phyloP scores from a whole-genome alignment of 2,329 filamentous ascomycete genomes.

The Graphilbum fragrans region DNA sequence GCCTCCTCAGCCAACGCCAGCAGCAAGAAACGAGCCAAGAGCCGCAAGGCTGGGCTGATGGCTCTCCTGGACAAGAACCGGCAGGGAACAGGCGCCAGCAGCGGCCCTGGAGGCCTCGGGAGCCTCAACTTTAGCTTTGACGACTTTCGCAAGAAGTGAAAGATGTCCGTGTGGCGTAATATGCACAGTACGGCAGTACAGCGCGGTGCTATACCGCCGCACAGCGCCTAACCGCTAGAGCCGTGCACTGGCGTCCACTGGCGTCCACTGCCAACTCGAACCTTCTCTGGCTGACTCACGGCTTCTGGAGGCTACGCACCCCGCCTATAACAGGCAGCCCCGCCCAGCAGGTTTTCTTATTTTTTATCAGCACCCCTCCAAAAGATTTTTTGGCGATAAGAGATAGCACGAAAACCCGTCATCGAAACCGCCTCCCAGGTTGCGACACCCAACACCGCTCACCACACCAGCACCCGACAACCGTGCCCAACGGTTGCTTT shows the following conservation, averaged over 20 bases:
- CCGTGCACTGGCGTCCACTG: background rate
- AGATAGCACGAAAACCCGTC: too few species aligned
- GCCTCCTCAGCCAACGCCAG: constrained; percentile 37
- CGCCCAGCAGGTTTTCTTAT: too few species aligned
- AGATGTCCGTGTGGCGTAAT: too few species aligned
- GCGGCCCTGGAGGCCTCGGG: constrained; percentile 18
- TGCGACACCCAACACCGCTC: too few species aligned
- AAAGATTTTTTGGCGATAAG: constrained; percentile 5
- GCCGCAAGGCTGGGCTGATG: constrained; percentile 53
- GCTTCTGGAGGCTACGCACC: too few species aligned
- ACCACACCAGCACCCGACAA: background rate
- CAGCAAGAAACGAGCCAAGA: constrained; percentile 55
- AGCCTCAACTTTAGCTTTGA: constrained; percentile 37
- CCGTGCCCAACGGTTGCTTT: too few species aligned
- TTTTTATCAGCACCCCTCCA: constrained; percentile 6
- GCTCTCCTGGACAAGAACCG: constrained; percentile 46
- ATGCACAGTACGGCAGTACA: too few species aligned
- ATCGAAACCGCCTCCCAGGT: too few species aligned
- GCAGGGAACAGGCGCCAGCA: constrained; percentile 15
- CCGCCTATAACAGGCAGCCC: too few species aligned
- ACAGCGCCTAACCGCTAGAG: background rate
- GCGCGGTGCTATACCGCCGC: too few species aligned
- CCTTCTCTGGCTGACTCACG: background rate
- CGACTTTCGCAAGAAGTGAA: constrained; percentile 36
- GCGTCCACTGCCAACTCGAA: background rate